Base-by-base conservation (phyloP, 2,329 filamentous ascomycete species). In the Epichloe amarillans region DNA sequence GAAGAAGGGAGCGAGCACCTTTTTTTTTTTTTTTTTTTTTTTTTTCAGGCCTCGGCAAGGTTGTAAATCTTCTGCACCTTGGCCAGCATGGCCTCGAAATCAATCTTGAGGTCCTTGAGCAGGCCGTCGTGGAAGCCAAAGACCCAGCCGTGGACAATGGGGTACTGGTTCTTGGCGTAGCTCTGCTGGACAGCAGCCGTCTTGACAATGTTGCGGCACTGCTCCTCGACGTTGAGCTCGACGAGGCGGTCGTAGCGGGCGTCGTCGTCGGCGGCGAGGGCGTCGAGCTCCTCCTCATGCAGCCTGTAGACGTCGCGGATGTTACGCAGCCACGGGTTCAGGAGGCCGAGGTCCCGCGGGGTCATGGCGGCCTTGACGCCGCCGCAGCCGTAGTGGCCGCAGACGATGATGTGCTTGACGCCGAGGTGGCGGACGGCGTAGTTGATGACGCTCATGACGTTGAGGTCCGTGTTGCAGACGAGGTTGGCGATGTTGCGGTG, bases 401-500 rank as follows among this genome's bases (percentile, higher is more conserved):
- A 88, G 52, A 88, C 82, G 57, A 88, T 75, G 59, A 88, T 85
- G 72, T 88, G 84, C 72, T 88, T 88, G 64, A 88, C 84, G 64
- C 86, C 76, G 40, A 95, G 76, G 66, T 91, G 82, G 60, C 77
- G 74, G 56, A 95, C 88, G 56, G 88, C 86, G 65, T 89, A 96
- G 64, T 93, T 83, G 68, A 95, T 87, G 60, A 95, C 88, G 64
- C 79, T 79, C 65, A 87, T 82, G 47, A 83, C 81, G 67, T 83
- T 89, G 62, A 94, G 77, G 64, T 96, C 90, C 56, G 81, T 83
- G 63, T 83, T 80, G 69, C 82, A 81, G 52, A 95, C 77, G 57
- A 94, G 76, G 73, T 95, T 95, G 70, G 88, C 89, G 67, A 95
- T 95, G 64, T 96, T 95, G 69, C 90, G 86, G 75, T 95, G 88